A percentile compares a stretch with the other conserved stretches of the same genome.
phyloP scores from a whole-genome alignment of 768 basidiomycete genomes.

The Rhodotorula sphaerocarpa region DNA sequence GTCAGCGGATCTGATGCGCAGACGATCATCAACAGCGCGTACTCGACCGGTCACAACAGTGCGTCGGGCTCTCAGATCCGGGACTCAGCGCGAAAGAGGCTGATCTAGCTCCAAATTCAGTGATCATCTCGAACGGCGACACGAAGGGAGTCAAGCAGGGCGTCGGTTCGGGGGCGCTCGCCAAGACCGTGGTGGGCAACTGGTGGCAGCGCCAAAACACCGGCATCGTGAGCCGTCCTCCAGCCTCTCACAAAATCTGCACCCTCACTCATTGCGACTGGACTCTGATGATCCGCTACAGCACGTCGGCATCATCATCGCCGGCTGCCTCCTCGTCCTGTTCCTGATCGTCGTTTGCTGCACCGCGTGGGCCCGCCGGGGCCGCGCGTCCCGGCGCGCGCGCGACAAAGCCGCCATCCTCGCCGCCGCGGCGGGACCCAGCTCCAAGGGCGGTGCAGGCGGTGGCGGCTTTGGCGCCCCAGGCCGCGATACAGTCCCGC shows the following conservation, averaged over 20 bases:
- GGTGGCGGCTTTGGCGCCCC: not conserved
- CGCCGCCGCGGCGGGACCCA: not conserved
- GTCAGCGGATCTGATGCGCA: constrained; percentile 10
- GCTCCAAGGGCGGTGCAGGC: not conserved
- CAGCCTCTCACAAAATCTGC: too few relatives aligned
- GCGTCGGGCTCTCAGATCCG: not conserved
- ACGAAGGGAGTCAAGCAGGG: constrained; percentile 19
- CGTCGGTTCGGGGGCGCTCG: not conserved
- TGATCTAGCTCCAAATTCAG: not conserved
- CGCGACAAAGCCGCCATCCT: not conserved
- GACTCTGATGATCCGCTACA: too few relatives aligned
- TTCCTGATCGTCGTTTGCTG: constrained; percentile 27
- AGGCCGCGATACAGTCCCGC: constrained; percentile 16
- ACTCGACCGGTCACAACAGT: constrained; percentile 32
- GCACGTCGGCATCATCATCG: constrained; percentile 31
- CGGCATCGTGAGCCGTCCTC: constrained; percentile 18
- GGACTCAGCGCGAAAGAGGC: not conserved
- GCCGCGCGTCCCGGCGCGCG: constrained; percentile 3
- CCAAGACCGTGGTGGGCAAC: constrained; percentile 22
- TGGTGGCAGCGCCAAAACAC: constrained; percentile 27
- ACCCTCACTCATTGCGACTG: too few relatives aligned
- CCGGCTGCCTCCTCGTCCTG: constrained; percentile 17
- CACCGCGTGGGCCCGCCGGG: constrained; percentile 21
- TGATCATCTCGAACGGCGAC: constrained; percentile 32
- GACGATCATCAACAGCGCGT: constrained; percentile 29